phyloP scores from a whole-genome alignment of 768 basidiomycete genomes.

The Phallus indusiatus region DNA sequence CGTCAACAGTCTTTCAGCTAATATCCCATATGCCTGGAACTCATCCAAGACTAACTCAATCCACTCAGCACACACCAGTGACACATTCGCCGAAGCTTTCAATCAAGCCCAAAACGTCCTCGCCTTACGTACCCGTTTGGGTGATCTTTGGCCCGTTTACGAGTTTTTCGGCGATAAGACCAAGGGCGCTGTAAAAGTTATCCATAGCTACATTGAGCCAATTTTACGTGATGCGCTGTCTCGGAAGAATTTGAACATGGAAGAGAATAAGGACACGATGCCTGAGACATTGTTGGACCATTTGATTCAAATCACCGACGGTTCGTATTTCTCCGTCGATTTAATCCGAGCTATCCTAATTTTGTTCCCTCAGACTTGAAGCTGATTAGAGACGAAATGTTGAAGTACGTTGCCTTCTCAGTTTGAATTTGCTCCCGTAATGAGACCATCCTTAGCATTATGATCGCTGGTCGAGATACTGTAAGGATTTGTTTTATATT shows the following conservation, averaged over 20 bases:
- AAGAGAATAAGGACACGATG: constrained; percentile 21
- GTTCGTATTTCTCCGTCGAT: constrained; percentile 15
- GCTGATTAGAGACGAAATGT: constrained; percentile 14
- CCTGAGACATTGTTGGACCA: constrained; percentile 30
- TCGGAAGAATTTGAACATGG: constrained; percentile 3
- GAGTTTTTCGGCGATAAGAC: constrained; percentile 28
- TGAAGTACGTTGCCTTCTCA: constrained; percentile 8
- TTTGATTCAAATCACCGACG: constrained; percentile 29
- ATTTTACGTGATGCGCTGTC: constrained; percentile 28
- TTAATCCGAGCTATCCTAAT: neutral
- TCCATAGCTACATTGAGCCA: constrained; percentile 30
- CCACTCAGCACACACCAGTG: neutral
- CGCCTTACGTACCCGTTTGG: constrained; percentile 20
- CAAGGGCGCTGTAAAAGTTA: constrained; percentile 26
- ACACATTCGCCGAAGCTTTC: constrained; percentile 27
- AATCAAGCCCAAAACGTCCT: constrained; percentile 24
- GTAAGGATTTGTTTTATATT: constrained; percentile 10
- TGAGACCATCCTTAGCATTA: constrained; percentile 8
- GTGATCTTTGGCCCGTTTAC: constrained; percentile 31
- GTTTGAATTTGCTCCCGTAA: neutral
- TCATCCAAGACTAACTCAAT: constrained; percentile 7
- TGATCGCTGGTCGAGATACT: constrained; percentile 18
- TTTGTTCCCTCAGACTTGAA: neutral
- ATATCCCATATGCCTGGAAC: constrained; percentile 30
- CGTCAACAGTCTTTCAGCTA: constrained; percentile 28